Base-by-base conservation (phyloP, 805 yeast genomes). In the Candida awuae region DNA sequence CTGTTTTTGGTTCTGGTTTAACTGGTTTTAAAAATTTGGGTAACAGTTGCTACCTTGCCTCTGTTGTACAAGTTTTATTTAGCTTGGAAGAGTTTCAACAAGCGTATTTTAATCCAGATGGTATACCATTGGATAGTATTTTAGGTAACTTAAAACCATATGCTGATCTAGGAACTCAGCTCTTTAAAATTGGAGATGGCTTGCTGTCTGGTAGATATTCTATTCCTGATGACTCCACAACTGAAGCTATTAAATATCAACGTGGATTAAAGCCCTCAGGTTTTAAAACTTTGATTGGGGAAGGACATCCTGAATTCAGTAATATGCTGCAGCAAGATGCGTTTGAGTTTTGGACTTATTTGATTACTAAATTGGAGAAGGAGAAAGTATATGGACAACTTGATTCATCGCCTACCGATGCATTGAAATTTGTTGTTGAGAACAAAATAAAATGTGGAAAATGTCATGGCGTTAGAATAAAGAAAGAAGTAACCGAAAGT, bases 241-340 rank as follows among this genome's bases (percentile, higher is more conserved):
- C 66, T 1, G 71, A 67, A 6, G 54, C 64, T 0, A 54, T 63
- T 5, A 68, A 68, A 32, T 84, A 78, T 56, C 92, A 85, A 54
- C 53, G 65, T 29, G 97, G 97, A 5, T 69, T 92, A 15, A 72
- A 75, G 37, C 96, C 96, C 0, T 65, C 74, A 1, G 69, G 81
- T 34, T 79, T 92, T 60, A 90, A 90, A 56, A 65, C 74, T 8
- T 63, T 86, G 19, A 67, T 92, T 37, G 96, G 96, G 4, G 71
- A 71, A 36, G 75, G 75, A 27, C 94, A 92, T 57, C 67, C 68
- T 14, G 98, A 92, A 53, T 92, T 92, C 51, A 68, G 79, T 32
- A 79, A 95, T 0, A 84, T 80, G 70, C 75, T 78, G 49, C 99
- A 92, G 56, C 98, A 92, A 58, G 99, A 92, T 64, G 92, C 97